Percentiles rank a stretch among this genome's conserved stretches.
These are phyloP conservation scores for Dryadomyces sulphureus DNA, from an alignment of 2,329 filamentous ascomycete genomes.

Conservation along the genomic window DNA sequence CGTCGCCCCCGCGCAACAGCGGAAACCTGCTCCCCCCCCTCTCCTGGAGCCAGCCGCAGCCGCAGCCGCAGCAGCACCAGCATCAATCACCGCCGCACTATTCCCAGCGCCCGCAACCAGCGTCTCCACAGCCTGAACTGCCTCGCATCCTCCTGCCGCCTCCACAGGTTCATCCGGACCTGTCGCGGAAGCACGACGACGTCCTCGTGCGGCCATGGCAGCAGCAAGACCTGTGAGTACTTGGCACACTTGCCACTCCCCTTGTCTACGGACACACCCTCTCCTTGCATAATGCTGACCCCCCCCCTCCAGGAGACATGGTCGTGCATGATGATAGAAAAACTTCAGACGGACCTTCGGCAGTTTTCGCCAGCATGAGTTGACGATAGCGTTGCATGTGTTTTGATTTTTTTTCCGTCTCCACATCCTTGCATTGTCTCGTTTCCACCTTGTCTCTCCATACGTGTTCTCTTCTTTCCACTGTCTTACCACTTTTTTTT, in stretches of 20 bases:
- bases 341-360: background rate
- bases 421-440: background rate
- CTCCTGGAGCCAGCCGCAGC: background rate
- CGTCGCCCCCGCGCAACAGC: background rate
- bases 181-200: constrained; percentile 34
- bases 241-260: background rate
- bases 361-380: background rate
- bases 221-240: constrained; percentile 32
- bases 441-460: background rate
- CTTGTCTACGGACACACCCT: constrained; percentile 16
- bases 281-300: too few relatives aligned
- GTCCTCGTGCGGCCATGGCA: constrained; percentile 33
- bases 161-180: constrained; percentile 15
- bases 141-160: constrained; percentile 8
- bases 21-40: background rate
- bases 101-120: background rate
- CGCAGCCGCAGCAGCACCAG: background rate
- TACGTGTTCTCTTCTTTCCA: background rate
- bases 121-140: constrained; percentile 5
- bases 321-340: too few relatives aligned
- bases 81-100: background rate
- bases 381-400: background rate
- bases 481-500: background rate
- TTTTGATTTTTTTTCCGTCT: background rate
- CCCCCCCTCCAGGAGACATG: too few relatives aligned